A percentile compares a stretch with the other conserved stretches of the same genome.
Evolutionary conservation across 2,329 filamentous ascomycete species (phyloP).

Genomic region (Ceratocystis destructans): DNA sequence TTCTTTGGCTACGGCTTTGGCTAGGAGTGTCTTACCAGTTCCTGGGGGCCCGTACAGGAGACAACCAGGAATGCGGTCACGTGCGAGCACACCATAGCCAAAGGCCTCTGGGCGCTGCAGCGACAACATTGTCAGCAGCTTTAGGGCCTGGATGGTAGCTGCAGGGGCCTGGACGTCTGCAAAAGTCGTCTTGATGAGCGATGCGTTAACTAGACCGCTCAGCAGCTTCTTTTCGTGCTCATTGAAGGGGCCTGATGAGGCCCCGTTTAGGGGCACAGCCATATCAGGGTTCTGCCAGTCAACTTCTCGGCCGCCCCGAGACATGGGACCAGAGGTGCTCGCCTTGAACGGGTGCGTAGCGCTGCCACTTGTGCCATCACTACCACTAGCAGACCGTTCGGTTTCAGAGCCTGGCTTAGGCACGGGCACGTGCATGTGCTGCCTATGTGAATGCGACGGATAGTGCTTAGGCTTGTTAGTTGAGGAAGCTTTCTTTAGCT

Average conservation of each 20-base stretch:
- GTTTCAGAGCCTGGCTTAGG: slow-evolving; percentile 5
- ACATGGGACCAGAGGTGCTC: slow-evolving; percentile 6
- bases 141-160: slow-evolving; percentile 75
- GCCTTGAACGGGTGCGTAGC: neutral
- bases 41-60: slow-evolving; percentile 81
- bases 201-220: slow-evolving; percentile 65
- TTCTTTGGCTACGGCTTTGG: slow-evolving; percentile 55
- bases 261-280: neutral
- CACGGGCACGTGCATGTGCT: slow-evolving; percentile 13
- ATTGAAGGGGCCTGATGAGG: slow-evolving; percentile 34
- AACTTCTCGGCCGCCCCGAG: slow-evolving; percentile 13
- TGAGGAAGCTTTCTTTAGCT: slow-evolving; percentile 4
- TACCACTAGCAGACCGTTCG: neutral
- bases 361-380: neutral
- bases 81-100: slow-evolving; percentile 81
- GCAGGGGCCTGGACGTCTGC: slow-evolving; percentile 68
- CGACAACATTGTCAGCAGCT: slow-evolving; percentile 77
- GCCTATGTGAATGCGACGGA: slow-evolving; percentile 5
- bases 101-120: slow-evolving; percentile 87
- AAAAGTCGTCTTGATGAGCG: slow-evolving; percentile 76
- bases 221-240: slow-evolving; percentile 73
- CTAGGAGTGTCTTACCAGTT: slow-evolving; percentile 57
- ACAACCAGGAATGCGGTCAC: slow-evolving; percentile 79
- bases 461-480: slow-evolving; percentile 1
- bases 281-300: slow-evolving; percentile 5